Evolutionary conservation across 257 asterid species (phyloP), one percentile per base, ranked within the genome.

Genomic region (Rhazya stricta): DNA sequence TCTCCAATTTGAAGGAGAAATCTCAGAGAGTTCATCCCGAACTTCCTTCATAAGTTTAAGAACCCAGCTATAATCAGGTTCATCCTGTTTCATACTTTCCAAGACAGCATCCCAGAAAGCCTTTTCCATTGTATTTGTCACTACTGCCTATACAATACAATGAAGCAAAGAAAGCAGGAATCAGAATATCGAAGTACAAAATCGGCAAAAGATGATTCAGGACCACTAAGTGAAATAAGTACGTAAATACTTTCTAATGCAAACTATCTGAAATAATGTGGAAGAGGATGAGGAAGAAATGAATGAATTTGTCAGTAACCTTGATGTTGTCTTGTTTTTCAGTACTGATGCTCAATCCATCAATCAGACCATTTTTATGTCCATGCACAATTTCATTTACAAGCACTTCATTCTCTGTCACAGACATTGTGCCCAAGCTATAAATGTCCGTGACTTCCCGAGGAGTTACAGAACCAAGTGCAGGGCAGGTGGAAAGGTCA

Each of bases 51-150:
- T 87, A 80, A 94, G 82, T 78, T 85, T 94, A 82, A 94, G 88
- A 54, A 91, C 85, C 76, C 88, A 85, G 79, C 71, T 82, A 78
- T 87, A 86, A 68, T 92, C 82, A 68, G 92, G 88, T 68, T 85
- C 79, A 72, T 91, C 88, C 80, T 84, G 88, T 78, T 77, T 88
- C 81, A 94, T 81, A 46, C 93, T 87, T 73, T 90, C 96, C 83
- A 88, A 77, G 65, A 94, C 77, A 74, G 88, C 89, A 82, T 94
- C 97, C 98, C 98, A 94, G 80, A 90, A 94, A 72, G 96, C 98
- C 61, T 84, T 87, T 81, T 91, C 94, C 96, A 94, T 90, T 4
- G 88, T 78, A 71, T 86, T 90, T 76, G 81, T 87, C 25, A 91
- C 69, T 73, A 85, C 84, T 75, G 74, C 85, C 98, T 91, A n/a